Evolutionary conservation across 352 stramenopile genomes (phyloP).

Genomic region (Globisporangium apiculatum): DNA sequence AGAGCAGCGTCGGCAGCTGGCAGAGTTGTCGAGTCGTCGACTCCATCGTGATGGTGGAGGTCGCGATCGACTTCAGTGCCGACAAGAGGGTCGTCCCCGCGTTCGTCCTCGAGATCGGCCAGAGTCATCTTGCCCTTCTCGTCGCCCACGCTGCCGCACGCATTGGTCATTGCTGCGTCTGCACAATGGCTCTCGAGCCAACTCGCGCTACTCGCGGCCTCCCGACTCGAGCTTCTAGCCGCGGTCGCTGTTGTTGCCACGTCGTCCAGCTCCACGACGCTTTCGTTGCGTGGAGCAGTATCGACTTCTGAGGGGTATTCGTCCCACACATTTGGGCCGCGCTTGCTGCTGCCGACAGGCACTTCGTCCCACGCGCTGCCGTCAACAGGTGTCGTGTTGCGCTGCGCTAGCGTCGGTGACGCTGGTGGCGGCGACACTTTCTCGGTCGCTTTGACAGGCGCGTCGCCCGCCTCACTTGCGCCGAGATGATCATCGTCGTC

Average conservation of each 20-base stretch:
- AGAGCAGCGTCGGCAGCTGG: neutral
- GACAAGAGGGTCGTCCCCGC: neutral
- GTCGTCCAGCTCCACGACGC: neutral
- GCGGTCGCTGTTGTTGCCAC: neutral
- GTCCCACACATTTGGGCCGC: neutral
- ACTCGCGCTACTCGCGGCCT: neutral
- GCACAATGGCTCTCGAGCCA: neutral
- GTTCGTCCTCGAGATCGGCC: neutral
- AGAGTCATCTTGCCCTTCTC: constrained; percentile 3
- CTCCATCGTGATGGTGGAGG: neutral
- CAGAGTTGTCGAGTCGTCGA: neutral
- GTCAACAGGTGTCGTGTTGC: neutral
- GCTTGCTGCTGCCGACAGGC: neutral
- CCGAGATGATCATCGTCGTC: neutral
- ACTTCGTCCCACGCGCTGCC: neutral
- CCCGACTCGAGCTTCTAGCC: neutral
- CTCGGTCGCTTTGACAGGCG: too few species aligned
- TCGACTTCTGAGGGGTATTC: neutral
- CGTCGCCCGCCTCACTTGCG: too few species aligned
- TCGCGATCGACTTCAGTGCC: neutral
- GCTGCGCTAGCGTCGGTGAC: neutral
- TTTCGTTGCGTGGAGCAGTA: neutral
- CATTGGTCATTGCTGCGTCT: neutral
- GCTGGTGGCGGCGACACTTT: too few species aligned
- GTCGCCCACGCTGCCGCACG: neutral